Evolutionary conservation across 106 monocot species (phyloP).

Genomic region (Allium sativum): DNA sequence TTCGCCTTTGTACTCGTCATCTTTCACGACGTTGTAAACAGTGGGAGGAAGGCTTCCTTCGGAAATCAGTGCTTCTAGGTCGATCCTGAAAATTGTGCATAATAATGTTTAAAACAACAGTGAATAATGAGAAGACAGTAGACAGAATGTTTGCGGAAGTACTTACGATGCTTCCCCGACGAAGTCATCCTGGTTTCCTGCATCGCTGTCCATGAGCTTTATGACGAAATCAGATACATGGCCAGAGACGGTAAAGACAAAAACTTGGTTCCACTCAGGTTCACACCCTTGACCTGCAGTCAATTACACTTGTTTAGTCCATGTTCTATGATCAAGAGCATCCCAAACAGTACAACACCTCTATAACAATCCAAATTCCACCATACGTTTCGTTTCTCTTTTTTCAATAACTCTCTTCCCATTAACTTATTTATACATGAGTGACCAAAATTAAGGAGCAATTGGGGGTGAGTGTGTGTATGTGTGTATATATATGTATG

Average conservation of each 20-base stretch:
- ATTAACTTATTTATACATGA: too few relatives aligned
- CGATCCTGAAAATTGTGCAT: conserved; percentile 33
- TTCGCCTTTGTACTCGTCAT: conserved; percentile 65
- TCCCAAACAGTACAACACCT: too few relatives aligned
- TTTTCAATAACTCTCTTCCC: too few relatives aligned
- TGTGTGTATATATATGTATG: too few relatives aligned
- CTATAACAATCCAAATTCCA: too few relatives aligned
- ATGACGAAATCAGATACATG: conserved; percentile 33
- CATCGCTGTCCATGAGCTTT: conserved; percentile 54
- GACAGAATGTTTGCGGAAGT: background rate
- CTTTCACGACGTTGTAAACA: conserved; percentile 81
- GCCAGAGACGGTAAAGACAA: conserved; percentile 38
- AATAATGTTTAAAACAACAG: background rate
- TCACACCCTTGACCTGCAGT: conserved; percentile 41
- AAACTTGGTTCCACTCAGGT: conserved; percentile 58
- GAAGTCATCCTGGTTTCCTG: conserved; percentile 32
- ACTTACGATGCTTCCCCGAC: conserved; percentile 49
- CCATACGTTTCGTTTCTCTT: too few relatives aligned
- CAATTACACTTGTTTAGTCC: background rate
- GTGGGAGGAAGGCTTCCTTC: conserved; percentile 70
- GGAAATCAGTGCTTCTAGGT: conserved; percentile 44
- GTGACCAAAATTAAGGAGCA: too few relatives aligned
- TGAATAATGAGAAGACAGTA: background rate
- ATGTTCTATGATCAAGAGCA: background rate
- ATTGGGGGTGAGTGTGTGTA: too few relatives aligned